Base-by-base conservation (phyloP, 139 green algal genomes). In the Trebouxia sp. region DNA sequence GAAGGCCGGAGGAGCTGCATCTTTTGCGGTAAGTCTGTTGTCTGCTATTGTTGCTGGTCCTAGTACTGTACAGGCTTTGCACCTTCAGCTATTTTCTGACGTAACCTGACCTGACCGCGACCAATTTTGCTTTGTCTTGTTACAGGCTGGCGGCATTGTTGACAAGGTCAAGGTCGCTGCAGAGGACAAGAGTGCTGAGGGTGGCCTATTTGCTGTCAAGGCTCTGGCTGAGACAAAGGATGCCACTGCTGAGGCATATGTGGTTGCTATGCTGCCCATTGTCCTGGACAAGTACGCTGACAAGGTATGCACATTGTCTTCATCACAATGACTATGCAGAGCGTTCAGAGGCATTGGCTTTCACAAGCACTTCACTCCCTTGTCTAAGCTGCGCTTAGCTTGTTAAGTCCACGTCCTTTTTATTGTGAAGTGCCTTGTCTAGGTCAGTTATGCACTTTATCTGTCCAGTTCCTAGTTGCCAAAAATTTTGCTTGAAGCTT, bases 231-330 rank as follows among this genome's bases (percentile, higher is more conserved):
- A 85, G 14, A 38, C 51, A 9, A 51, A 84, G 5, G 89, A 89
- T 74, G 10, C 17, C 0, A 26, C 83, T 1, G 85, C 84, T 17
- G 93, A 96, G 90, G 90, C 91, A 38, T 94, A 91, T 79, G 78
- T 95, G 20, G 85, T 94, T 30, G 82, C 86, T 32, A 75, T 92
- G 74, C 79, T 97, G 66, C 74, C 84, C 35, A 70, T 82, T 22
- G 77, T 94, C 55, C 79, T 97, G 79, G 84, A 92, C 30, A 78
- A 84, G n/a, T 82, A 88, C 51, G 81, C 85, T 24, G 89, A 97
- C 88, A 96, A 97, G 88, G 86, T 87, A 53, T 22, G 22, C 28
- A 37, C 30, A 38, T 66, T 41, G 12, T 30, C 22, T 62, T 2
- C 11, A 10, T 41, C 20, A 67, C 1, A 28, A n/a, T 42, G 38